Conservation (phyloP, 495 filamentous ascomycete genomes). For the Annulohypoxylon nitens region DNA sequence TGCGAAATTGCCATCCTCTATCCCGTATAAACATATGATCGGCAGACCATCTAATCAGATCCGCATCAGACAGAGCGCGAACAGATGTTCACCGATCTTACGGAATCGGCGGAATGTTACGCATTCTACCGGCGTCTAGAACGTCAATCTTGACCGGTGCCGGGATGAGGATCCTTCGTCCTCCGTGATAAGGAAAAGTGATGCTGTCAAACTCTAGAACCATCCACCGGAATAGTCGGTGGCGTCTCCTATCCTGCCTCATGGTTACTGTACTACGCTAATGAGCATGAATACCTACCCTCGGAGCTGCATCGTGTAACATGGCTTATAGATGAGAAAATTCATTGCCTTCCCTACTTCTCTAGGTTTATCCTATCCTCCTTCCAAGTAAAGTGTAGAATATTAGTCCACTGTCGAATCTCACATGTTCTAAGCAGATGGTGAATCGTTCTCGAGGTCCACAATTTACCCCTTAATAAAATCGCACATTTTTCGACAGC, state of each 20-base stretch:
- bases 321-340: neutral
- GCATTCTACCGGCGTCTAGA: slow-evolving; percentile 10
- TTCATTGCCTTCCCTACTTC: neutral
- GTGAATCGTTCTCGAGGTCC: neutral
- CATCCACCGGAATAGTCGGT: neutral
- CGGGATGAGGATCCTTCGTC: neutral
- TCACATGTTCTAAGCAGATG: neutral
- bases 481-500: neutral
- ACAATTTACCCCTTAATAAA: neutral
- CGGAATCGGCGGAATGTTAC: slow-evolving; percentile 14
- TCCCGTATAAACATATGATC: neutral
- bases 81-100: slow-evolving; percentile 17
- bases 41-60: slow-evolving; percentile 16
- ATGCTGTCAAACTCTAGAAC: slow-evolving; percentile 4
- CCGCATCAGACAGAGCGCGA: slow-evolving; percentile 20
- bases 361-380: neutral
- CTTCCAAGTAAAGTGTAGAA: neutral
- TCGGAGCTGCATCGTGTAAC: neutral
- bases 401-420: neutral
- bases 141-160: neutral
- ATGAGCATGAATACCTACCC: neutral
- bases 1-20: neutral
- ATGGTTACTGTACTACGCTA: neutral
- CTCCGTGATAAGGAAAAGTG: neutral
- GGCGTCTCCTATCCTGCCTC: neutral